Conservation (phyloP, 768 basidiomycete genomes). For the Termitomyces sp. region DNA sequence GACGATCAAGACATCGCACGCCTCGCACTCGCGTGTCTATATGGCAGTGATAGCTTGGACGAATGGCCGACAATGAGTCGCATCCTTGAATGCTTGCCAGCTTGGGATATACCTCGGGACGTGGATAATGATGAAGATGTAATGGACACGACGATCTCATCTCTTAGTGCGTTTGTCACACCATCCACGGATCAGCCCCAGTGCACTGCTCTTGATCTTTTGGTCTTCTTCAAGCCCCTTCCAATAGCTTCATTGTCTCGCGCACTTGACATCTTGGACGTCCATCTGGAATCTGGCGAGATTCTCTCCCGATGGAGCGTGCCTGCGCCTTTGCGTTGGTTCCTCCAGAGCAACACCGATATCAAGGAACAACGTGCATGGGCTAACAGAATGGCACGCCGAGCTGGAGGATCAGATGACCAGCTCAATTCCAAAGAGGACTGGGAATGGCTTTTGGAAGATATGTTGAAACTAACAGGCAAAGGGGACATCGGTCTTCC, state of each 20-base stretch:
- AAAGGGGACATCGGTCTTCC: conserved; percentile 56
- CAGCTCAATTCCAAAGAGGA: conserved; percentile 59
- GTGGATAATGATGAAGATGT: conserved; percentile 65
- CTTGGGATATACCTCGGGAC: conserved; percentile 64
- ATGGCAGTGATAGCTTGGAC: conserved; percentile 68
- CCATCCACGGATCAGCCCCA: conserved; percentile 60
- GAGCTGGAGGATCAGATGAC: conserved; percentile 51
- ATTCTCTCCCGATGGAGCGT: conserved; percentile 86
- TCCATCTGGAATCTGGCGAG: conserved; percentile 92
- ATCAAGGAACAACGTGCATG: conserved; percentile 69
- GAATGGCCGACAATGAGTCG: conserved; percentile 83
- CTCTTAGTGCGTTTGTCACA: conserved; percentile 73
- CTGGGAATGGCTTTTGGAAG: conserved; percentile 85
- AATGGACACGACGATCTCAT: conserved; percentile 76
- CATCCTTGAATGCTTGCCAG: conserved; percentile 96
- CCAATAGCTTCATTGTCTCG: conserved; percentile 70
- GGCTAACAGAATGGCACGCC: conserved; percentile 82
- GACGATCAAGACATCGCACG: conserved; percentile 82
- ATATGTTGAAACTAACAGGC: conserved; percentile 80
- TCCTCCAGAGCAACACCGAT: conserved; percentile 71
- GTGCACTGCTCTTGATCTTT: conserved; percentile 63
- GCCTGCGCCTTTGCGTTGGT: conserved; percentile 82
- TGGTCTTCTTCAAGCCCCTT: conserved; percentile 79
- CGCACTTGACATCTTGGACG: conserved; percentile 86
- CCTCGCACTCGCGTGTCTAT: conserved; percentile 83